phyloP scores from a whole-genome alignment of 2,329 filamentous ascomycete genomes.

The Ilyonectria robusta region DNA sequence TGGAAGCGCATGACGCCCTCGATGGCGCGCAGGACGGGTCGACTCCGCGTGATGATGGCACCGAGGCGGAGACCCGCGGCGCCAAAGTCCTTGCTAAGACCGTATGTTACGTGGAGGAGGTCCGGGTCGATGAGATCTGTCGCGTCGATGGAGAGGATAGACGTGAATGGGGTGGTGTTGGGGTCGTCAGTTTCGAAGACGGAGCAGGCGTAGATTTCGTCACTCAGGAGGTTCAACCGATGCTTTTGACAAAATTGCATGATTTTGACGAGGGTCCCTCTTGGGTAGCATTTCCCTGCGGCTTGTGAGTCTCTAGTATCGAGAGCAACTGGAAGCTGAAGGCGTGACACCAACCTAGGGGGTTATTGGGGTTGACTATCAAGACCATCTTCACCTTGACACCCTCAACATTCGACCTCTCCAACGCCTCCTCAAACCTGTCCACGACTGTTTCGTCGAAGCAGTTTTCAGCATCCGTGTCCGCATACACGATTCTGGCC shows the following conservation, averaged over 20 bases:
- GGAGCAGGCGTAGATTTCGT: constrained; percentile 71
- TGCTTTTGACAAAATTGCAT: constrained; percentile 66
- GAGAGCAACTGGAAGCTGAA: too few species aligned
- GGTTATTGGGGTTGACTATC: constrained; percentile 68
- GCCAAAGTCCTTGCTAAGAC: constrained; percentile 66
- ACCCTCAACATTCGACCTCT: constrained; percentile 53
- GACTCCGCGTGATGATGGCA: constrained; percentile 59
- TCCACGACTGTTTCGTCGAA: constrained; percentile 61
- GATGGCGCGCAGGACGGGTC: constrained; percentile 52
- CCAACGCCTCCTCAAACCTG: constrained; percentile 61
- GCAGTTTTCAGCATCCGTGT: constrained; percentile 57
- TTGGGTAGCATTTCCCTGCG: constrained; percentile 59
- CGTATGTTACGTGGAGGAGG: constrained; percentile 65
- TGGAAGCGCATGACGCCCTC: constrained; percentile 61
- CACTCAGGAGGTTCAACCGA: constrained; percentile 67
- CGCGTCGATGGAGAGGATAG: constrained; percentile 62
- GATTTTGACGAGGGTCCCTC: constrained; percentile 57
- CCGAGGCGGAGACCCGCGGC: constrained; percentile 67
- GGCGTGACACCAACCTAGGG: constrained; percentile 55
- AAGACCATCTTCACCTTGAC: constrained; percentile 61
- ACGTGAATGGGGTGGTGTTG: constrained; percentile 59
- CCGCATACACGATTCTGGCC: constrained; percentile 60
- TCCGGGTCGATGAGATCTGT: constrained; percentile 60
- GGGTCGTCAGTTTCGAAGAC: constrained; percentile 58
- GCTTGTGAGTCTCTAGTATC: constrained; percentile 30